Percentiles rank a stretch among this genome's conserved stretches.
Conservation (phyloP, 2,329 filamentous ascomycete species). For the Fusarium sp. region DNA sequence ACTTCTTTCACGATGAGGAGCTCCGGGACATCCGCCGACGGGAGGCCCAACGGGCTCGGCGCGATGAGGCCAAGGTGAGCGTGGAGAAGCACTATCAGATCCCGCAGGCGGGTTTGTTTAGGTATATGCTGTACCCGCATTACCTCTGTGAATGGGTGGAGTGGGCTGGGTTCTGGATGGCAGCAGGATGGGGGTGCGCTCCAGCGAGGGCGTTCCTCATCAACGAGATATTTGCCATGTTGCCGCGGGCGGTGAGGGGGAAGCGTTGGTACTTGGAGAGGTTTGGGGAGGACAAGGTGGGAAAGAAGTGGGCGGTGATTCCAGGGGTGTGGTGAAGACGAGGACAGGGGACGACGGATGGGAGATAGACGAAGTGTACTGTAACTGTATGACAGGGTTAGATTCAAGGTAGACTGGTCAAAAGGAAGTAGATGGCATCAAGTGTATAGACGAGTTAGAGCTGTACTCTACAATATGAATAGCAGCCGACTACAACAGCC, state of each 20-base stretch:
- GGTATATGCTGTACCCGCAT: conserved; percentile 86
- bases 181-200: conserved; percentile 72
- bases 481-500: conserved; percentile 26
- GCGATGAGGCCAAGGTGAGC: conserved; percentile 46
- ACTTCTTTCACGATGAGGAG: conserved; percentile 91
- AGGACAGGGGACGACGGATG: conserved; percentile 8
- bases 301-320: conserved; percentile 77
- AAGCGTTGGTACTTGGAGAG: conserved; percentile 86
- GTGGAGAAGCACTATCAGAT: conserved; percentile 86
- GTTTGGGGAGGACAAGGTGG: conserved; percentile 87
- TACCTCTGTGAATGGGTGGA: conserved; percentile 98
- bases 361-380: conserved; percentile 2
- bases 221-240: conserved; percentile 91
- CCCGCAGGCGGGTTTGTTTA: conserved; percentile 85
- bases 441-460: not conserved
- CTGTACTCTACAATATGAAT: not conserved
- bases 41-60: conserved; percentile 62
- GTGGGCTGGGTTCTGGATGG: conserved; percentile 90
- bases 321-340: conserved; percentile 58
- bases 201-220: conserved; percentile 85
- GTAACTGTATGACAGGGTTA: conserved; percentile 2
- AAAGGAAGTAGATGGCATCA: not conserved
- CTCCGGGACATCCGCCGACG: conserved; percentile 85
- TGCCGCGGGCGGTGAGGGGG: conserved; percentile 84
- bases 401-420: not conserved